phyloP scores from a whole-genome alignment of 73 alveolate genomes.

The Symbiodinium natans region DNA sequence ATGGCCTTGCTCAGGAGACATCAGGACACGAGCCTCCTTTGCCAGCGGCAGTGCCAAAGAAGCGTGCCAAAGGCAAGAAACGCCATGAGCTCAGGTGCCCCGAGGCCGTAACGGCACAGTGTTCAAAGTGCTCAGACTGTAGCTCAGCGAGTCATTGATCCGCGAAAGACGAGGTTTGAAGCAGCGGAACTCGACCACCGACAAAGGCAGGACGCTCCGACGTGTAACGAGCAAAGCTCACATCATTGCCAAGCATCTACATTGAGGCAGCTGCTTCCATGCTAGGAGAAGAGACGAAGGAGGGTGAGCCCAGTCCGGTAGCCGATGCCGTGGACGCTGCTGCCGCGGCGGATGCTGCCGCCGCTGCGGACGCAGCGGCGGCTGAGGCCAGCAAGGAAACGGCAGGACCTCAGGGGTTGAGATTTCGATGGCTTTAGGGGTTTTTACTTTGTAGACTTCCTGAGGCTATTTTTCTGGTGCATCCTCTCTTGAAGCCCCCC shows the following conservation, averaged over 20 bases:
- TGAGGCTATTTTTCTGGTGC: neutral
- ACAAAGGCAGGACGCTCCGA: neutral
- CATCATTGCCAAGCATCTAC: neutral
- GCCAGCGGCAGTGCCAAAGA: constrained; percentile 45
- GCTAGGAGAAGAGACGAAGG: neutral
- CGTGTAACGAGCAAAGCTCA: neutral
- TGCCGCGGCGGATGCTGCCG: constrained; percentile 56
- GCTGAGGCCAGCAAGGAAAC: neutral
- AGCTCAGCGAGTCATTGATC: too few relatives aligned
- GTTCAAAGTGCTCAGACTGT: too few relatives aligned
- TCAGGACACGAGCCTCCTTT: neutral
- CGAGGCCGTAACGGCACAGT: too few relatives aligned
- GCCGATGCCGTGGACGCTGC: constrained; percentile 62
- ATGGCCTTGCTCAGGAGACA: neutral
- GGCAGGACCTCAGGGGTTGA: neutral
- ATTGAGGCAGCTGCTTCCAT: too few relatives aligned
- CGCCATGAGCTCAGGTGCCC: neutral
- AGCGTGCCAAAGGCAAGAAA: constrained; percentile 68
- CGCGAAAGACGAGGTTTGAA: neutral
- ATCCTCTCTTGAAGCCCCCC: too few relatives aligned
- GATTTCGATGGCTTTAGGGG: neutral
- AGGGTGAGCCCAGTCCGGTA: neutral
- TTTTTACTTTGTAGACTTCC: neutral
- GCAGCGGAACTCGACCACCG: neutral
- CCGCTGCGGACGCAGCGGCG: neutral